Base-by-base conservation (phyloP, 345 rosid species). In the Eucalyptus curtisii region DNA sequence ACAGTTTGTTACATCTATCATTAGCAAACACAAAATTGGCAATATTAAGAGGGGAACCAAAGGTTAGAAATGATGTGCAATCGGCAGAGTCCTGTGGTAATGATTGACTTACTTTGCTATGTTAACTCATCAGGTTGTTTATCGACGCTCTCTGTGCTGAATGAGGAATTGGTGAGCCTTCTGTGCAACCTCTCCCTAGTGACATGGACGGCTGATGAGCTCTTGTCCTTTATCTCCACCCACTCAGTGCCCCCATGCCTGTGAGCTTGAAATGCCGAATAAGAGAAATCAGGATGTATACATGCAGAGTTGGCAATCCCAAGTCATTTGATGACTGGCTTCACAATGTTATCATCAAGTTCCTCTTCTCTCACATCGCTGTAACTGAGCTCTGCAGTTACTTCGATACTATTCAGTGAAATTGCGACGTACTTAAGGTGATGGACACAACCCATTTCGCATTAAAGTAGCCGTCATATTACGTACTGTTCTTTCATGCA, bases 141-240 rank as follows among this genome's bases (percentile, higher is more conserved):
- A 9, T 87, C 91, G 8, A 79, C 89, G 64, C 86, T 93, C 66
- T 76, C 90, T 24, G 52, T 88, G 7, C 84, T 89, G 94, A 91
- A 90, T 49, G 90, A 88, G 88, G 92, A 91, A 81, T 86, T 89
- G 44, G 85, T 90, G 57, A 87, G 88, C 49, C 90, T 87, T 89
- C 93, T 92, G 50, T 66, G 88, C 89, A 89, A 86, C 48, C 90
- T 89, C 37, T 91, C 93, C 53, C 82, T 86, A 10, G 64, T 90
- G 85, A 93, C 87, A 33, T 52, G 91, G 89, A 88, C 86, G 7
- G 64, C 91, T 44, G 57, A 52, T 37, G 87, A 90, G 87, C 86
- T 91, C n/a, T 55, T 89, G 24, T 68, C 87, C 49, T 49, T 68
- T 85, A 50, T 52, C 86, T 64, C 82, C 27, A 47, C 53, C 50